Evolutionary conservation across 495 filamentous ascomycete species (phyloP).

Genomic region (Hyaloscypha finlandica): DNA sequence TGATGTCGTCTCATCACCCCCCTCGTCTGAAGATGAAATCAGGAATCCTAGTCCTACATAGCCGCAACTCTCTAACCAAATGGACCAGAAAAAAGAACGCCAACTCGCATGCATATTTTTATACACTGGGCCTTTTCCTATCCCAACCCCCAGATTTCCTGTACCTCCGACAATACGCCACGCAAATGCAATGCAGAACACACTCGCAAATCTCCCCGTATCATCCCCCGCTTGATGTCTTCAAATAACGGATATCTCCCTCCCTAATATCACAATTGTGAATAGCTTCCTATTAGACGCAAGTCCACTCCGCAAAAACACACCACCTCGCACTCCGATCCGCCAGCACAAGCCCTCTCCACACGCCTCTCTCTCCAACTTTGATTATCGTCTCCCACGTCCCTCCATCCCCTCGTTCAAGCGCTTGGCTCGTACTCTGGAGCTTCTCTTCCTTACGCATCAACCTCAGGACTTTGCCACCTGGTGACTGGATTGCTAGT

Average conservation of each 20-base stretch:
- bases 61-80: background rate
- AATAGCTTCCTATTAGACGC: constrained; percentile 32
- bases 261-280: too few relatives aligned
- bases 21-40: background rate
- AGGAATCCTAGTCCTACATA: background rate
- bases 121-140: constrained; percentile 8
- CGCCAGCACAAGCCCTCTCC: constrained; percentile 91
- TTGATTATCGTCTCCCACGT: constrained; percentile 98
- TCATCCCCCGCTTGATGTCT: too few relatives aligned
- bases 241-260: too few relatives aligned
- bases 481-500: constrained; percentile 89
- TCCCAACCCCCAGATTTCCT: background rate
- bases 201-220: background rate
- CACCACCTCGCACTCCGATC: constrained; percentile 97
- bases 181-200: constrained; percentile 17
- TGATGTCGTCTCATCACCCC: background rate
- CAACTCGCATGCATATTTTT: constrained; percentile 18
- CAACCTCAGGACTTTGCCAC: constrained; percentile 90
- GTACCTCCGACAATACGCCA: constrained; percentile 16
- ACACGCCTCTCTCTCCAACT: constrained; percentile 85
- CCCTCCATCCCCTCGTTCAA: constrained; percentile 69
- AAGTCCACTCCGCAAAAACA: constrained; percentile 96
- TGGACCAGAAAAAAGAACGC: constrained; percentile 3
- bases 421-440: constrained; percentile 44
- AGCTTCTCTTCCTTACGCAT: constrained; percentile 79